Evolutionary conservation across 2,329 filamentous ascomycete genomes (phyloP).

Genomic region (Hypoxylon rubiginosum): DNA sequence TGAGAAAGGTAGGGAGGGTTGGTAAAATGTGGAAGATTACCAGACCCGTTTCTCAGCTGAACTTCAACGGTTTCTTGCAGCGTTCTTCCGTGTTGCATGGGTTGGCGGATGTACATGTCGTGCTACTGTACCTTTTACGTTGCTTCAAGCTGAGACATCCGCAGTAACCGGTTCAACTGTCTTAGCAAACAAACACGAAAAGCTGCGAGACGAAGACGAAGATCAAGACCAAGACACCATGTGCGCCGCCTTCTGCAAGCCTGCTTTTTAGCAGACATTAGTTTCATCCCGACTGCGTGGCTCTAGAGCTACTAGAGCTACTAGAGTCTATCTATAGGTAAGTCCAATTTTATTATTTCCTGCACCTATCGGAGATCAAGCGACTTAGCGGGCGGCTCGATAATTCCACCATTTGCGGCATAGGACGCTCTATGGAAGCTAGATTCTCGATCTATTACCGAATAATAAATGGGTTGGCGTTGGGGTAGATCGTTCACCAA

Average conservation of each 20-base stretch:
- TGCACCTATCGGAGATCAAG: conserved; percentile 28
- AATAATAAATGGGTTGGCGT: conserved; percentile 13
- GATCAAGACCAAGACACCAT: too few species aligned
- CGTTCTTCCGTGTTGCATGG: conserved; percentile 5
- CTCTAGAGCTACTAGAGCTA: conserved; percentile 23
- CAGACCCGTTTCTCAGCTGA: conserved; percentile 9
- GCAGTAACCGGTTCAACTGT: conserved; percentile 19
- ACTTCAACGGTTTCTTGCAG: conserved; percentile 20
- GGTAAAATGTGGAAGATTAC: background rate
- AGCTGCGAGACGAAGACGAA: conserved; percentile 34
- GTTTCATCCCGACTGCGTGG: conserved; percentile 19
- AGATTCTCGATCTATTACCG: conserved; percentile 19
- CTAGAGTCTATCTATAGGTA: conserved; percentile 17
- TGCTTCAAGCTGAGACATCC: conserved; percentile 35
- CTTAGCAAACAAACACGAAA: conserved; percentile 20
- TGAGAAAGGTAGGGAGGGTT: background rate
- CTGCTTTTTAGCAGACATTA: conserved; percentile 28
- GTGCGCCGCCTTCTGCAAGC: conserved; percentile 27
- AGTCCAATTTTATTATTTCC: conserved; percentile 9
- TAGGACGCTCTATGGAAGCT: conserved; percentile 24
- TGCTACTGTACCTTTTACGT: conserved; percentile 14
- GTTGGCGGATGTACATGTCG: conserved; percentile 12
- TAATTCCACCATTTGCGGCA: conserved; percentile 26
- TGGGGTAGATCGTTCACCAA: conserved; percentile 17
- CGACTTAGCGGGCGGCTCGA: conserved; percentile 11